phyloP scores from a whole-genome alignment of 345 rosid genomes.

The Moricandia arvensis region DNA sequence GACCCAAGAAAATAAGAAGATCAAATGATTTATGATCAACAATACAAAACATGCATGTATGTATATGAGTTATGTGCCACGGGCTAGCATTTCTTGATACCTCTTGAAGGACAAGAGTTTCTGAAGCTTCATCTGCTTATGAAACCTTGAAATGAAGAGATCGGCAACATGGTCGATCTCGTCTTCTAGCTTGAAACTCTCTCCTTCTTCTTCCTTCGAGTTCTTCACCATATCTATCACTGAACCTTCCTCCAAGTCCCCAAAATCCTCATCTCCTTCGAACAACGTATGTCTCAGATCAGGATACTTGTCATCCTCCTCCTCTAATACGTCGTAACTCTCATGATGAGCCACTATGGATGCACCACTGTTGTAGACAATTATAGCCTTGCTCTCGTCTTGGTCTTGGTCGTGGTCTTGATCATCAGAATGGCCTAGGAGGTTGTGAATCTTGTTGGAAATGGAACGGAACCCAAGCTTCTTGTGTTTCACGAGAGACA shows the following conservation, averaged over 20 bases:
- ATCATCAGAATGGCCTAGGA: conserved; percentile 39
- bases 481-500: conserved; percentile 54
- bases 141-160: conserved; percentile 75
- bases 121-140: conserved; percentile 73
- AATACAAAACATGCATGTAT: no score
- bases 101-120: conserved; percentile 80
- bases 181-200: conserved; percentile 70
- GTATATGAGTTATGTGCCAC: conserved; percentile 35
- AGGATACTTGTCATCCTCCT: conserved; percentile 48
- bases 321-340: conserved; percentile 20
- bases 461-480: conserved; percentile 50
- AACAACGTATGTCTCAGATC: conserved; percentile 61
- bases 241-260: conserved; percentile 44
- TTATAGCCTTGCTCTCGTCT: conserved; percentile 35
- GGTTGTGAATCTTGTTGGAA: conserved; percentile 56
- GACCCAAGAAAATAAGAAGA: not conserved
- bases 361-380: conserved; percentile 31
- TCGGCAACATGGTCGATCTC: conserved; percentile 83
- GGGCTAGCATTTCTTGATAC: conserved; percentile 58
- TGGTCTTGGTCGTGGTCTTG: conserved; percentile 7
- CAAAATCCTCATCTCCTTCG: conserved; percentile 40
- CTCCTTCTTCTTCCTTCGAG: conserved; percentile 63
- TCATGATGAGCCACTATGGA: conserved; percentile 9
- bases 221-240: conserved; percentile 69
- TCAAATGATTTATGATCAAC: not conserved